Base-by-base conservation (phyloP, 2,329 filamentous ascomycete genomes). In the Trichoderma sp. region DNA sequence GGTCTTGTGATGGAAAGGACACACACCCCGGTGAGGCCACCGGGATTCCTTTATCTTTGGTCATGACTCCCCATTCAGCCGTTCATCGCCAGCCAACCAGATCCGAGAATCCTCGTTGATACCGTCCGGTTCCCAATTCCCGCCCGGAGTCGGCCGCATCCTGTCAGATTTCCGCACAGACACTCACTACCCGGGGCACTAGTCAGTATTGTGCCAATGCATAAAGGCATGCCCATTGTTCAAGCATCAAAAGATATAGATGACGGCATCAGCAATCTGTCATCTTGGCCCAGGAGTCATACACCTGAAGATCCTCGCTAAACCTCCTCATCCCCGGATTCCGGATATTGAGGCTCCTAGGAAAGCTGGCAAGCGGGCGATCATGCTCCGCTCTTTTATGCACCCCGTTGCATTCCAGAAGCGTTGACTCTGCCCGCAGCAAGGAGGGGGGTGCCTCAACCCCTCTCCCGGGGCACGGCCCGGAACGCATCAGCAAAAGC, bases 321-420 rank as follows among this genome's bases (percentile, higher is more conserved):
- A 14, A n/a, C 49, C 51, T 51, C 46, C 24, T 55, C 43, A 34
- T 52, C 51, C 51, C 51, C 64, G 28, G 64, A 56, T 58, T 58
- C 13, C 52, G 63, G 63, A 26, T 66, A 21, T 24, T 66, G 54
- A 66, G 52, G 52, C 52, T 58, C 63, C 52, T n/a, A 54, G 39
- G 28, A 51, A 66, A 59, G 39, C 64, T 59, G 28, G 46, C 54
- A 66, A 59, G 54, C 30, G 54, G 64, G 54, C 54, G 54, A 66
- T 66, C 64, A 49, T 37, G 16, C 64, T 66, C 54, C 64, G 64
- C 64, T 58, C 54, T 51, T n/a, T 37, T 18, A 58, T 49, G 52
- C 54, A 66, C 64, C 28, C 64, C 54, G 21, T 59, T 43, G 32
- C 34, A 43, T 59, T 8, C 56, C 56, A 58, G 54, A 58, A n/a